phyloP scores from a whole-genome alignment of 352 stramenopile genomes.

The Globisporangium spiculum region DNA sequence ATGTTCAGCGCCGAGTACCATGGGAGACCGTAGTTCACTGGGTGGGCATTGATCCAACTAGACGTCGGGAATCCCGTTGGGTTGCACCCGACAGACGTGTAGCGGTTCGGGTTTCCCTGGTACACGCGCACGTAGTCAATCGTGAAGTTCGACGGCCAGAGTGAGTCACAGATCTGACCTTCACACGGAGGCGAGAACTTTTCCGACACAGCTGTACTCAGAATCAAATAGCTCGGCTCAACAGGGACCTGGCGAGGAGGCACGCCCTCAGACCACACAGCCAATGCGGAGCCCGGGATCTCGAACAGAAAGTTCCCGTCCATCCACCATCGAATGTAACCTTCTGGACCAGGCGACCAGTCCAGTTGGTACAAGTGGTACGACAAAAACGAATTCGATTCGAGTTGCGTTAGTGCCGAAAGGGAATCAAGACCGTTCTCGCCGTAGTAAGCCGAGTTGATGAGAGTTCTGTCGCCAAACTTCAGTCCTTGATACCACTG shows the following conservation, averaged over 20 bases:
- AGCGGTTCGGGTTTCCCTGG: constrained; percentile 87
- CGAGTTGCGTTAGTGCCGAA: constrained; percentile 91
- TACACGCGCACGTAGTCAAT: constrained; percentile 96
- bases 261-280: constrained; percentile 58
- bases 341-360: constrained; percentile 90
- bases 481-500: constrained; percentile 91
- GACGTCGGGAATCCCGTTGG: constrained; percentile 87
- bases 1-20: constrained; percentile 77
- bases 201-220: constrained; percentile 96
- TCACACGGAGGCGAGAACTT: constrained; percentile 92
- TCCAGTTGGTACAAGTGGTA: constrained; percentile 95
- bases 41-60: constrained; percentile 90
- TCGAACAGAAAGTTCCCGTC: constrained; percentile 94
- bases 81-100: constrained; percentile 93
- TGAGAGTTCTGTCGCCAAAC: constrained; percentile 81
- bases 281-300: constrained; percentile 87
- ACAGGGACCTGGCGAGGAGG: constrained; percentile 88
- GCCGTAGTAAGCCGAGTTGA: constrained; percentile 96
- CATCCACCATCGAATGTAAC: constrained; percentile 93
- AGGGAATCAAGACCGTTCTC: constrained; percentile 93
- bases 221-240: constrained; percentile 97
- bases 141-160: constrained; percentile 90
- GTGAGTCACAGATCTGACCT: constrained; percentile 91
- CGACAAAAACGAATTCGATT: constrained; percentile 88
- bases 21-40: constrained; percentile 75